Evolutionary conservation across 2,329 filamentous ascomycete genomes (phyloP), one percentile per base, ranked within the genome.

Genomic region (Epichloe sibirici): DNA sequence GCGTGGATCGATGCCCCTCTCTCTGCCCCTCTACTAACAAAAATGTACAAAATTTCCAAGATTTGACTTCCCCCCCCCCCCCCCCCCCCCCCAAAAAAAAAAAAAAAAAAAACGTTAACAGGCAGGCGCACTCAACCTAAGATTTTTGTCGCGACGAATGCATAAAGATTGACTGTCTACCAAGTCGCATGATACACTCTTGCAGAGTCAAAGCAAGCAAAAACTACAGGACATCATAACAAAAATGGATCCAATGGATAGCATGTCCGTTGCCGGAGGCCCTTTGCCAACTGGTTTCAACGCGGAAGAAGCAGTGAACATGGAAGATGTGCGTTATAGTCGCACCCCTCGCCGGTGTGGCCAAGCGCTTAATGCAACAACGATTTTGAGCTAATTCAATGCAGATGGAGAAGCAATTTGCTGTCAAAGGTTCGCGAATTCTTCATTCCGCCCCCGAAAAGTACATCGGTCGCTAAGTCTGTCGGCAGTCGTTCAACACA

Each of bases 381-480:
- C 46, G 35, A 48, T 7, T 5, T 13, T 12, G 11, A 15, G 31
- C 21, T 25, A 13, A 3, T 46, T 15, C 13, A 39, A 17, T 39
- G 6, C 21, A 95, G 88, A 96, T 98, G 68, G 93, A 98, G 79
- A 95, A 96, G 78, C 93, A 97, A 71, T 98, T 98, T 65, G 93
- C 93, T 34, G 93, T 98, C 63, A 97, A 97, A 77, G 86, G 87
- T 89, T 63, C 45, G 65, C 17, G 3, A n/a, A 43, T 23, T 45
- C 13, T 17, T 43, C 12, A 12, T 7, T 17, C 8, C 2, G 15
- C 4, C n/a, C 25, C 8, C 15, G 25, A 38, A n/a, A 34, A 25
- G 12, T 5, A 21, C 34, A 28, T 4, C n/a, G 31, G 21, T 45
- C 31, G 35, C 48, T 53, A 39, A 44, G 28, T 38, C 43, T 28